Base-by-base conservation (phyloP, 805 yeast species). In the Groenewaldozyma tartarivorans region DNA sequence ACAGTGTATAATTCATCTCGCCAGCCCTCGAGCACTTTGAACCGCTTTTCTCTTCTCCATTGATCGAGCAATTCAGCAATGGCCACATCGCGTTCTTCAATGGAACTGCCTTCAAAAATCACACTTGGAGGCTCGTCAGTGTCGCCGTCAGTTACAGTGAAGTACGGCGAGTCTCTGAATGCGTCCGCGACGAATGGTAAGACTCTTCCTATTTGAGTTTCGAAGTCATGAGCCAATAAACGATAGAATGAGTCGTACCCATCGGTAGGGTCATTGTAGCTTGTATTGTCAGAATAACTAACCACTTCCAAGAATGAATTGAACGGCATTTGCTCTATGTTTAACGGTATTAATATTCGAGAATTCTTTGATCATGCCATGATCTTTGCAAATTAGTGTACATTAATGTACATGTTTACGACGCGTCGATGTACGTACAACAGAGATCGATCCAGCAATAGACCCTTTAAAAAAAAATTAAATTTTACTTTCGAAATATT, bases 1-100 rank as follows among this genome's bases (percentile, higher is more conserved):
- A 88, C 75, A 0, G 79, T 69, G 58, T 86, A 92, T 29, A 74
- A 67, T 60, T 92, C 98, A 56, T 81, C 61, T 56, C 98, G 71
- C 98, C 98, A 92, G 20, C 68, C 70, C 33, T 50, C 42, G 5
- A 61, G 50, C 11, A 49, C 56, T 2, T 41, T 41, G 36, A 61
- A 62, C 3, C 35, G 40, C 4, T 44, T 38, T 1, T 29, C n/a
- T 1, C 29, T 36, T 2, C 55, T 44, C 58, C 62, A 54, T 3
- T 43, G 26, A 6, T 42, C 38, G 18, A 52, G 44, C 9, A 61
- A 39, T 11, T 35, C 36, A 4, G 45, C 51, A 45, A 67, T 66
- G 17, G 59, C 56, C 18, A 40, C 54, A 56, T 62, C 57, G 40
- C 81, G 53, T 43, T 58, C 61, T 18, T 66, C 72, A 5, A 69